A percentile compares a stretch with the other conserved stretches of the same genome.
phyloP scores from a whole-genome alignment of 768 basidiomycete species.

The Mycena chlorophos region DNA sequence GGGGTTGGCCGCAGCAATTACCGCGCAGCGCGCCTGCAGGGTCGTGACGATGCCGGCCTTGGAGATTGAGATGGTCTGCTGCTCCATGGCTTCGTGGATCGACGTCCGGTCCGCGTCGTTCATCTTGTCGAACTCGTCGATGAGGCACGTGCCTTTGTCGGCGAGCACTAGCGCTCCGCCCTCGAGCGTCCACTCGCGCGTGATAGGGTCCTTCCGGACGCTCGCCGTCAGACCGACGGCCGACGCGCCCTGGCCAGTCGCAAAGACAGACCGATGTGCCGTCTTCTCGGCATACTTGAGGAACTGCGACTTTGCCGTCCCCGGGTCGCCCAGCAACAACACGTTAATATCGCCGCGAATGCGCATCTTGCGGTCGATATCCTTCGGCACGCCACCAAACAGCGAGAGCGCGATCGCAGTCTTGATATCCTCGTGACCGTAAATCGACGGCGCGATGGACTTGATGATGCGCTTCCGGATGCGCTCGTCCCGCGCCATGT shows the following conservation, averaged over 20 bases:
- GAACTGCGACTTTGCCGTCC: slow-evolving; percentile 99
- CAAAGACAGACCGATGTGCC: slow-evolving; percentile 94
- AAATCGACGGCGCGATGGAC: slow-evolving; percentile 98
- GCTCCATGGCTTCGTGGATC: slow-evolving; percentile 99
- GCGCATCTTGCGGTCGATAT: slow-evolving; percentile 93
- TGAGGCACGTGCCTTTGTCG: slow-evolving; percentile 95
- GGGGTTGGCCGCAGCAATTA: slow-evolving; percentile 97
- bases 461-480: slow-evolving; percentile 98
- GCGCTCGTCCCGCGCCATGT: slow-evolving; percentile 85
- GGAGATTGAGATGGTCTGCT: slow-evolving; percentile 98
- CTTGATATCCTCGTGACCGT: slow-evolving; percentile 99
- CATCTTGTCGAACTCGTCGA: slow-evolving; percentile 99
- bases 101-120: slow-evolving; percentile 97
- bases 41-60: slow-evolving; percentile 99
- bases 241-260: slow-evolving; percentile 96
- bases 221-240: slow-evolving; percentile 98
- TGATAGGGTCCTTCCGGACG: slow-evolving; percentile 97
- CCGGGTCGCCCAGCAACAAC: slow-evolving; percentile 93
- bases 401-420: slow-evolving; percentile 94
- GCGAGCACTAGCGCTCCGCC: slow-evolving; percentile 98
- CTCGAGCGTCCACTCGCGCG: slow-evolving; percentile 97
- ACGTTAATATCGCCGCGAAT: slow-evolving; percentile 99
- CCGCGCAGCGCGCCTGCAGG: slow-evolving; percentile 94
- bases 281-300: slow-evolving; percentile 99
- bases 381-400: slow-evolving; percentile 92